Conservation (phyloP, 371 early-diverging fungal species). For the Rhizomucor miehei region DNA sequence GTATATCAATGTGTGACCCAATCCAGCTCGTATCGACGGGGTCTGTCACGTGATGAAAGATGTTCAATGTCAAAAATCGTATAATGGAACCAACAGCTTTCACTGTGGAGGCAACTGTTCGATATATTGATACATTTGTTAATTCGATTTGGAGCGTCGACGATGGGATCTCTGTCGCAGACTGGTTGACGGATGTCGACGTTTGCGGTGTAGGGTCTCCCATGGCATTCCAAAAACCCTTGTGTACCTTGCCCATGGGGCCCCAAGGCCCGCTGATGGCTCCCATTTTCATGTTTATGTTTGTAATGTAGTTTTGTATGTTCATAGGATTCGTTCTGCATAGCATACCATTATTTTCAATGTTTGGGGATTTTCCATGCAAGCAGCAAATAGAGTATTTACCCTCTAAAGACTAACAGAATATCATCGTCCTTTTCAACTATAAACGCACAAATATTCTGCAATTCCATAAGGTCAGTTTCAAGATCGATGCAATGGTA, state of each 20-base stretch:
- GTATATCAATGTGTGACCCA: constrained; percentile 32
- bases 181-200: too few species aligned
- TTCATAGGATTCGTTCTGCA: constrained; percentile 58
- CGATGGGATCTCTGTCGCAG: constrained; percentile 7
- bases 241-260: constrained; percentile 54
- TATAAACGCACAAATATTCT: constrained; percentile 63
- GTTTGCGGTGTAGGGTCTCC: constrained; percentile 33
- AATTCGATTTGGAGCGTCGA: constrained; percentile 31
- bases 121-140: constrained; percentile 33
- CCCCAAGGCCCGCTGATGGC: constrained; percentile 44
- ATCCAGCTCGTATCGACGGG: constrained; percentile 46
- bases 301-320: constrained; percentile 60
- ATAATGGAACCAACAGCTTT: constrained; percentile 27
- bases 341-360: too few species aligned
- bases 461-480: background rate
- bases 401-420: constrained; percentile 58
- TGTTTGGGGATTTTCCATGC: too few species aligned
- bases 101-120: constrained; percentile 34
- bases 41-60: constrained; percentile 38
- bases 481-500: too few species aligned
- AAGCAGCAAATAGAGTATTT: too few species aligned
- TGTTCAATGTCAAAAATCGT: constrained; percentile 24
- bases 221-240: constrained; percentile 61
- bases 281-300: constrained; percentile 47
- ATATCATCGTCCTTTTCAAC: constrained; percentile 61